These are phyloP conservation scores for Fremontodendron californicum DNA, from an alignment of 345 rosid species.

Conservation along the genomic window DNA sequence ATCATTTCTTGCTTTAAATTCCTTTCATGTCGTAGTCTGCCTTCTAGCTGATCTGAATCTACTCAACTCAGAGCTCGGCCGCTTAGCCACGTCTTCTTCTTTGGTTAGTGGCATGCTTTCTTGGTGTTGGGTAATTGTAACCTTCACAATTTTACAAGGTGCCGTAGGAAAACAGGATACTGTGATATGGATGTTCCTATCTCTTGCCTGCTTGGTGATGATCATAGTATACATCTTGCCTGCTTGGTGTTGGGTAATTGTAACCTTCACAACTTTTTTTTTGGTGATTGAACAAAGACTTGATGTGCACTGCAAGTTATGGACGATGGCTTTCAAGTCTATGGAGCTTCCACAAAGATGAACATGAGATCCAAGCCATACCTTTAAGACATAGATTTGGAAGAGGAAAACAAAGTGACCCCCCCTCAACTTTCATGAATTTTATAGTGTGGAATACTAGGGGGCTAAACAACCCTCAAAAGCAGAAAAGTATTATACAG, in stretches of 20 bases:
- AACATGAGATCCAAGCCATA: background rate
- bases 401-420: conserved; percentile 25
- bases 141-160: conserved; percentile 57
- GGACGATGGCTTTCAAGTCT: background rate
- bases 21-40: conserved; percentile 84
- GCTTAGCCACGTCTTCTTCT: conserved; percentile 81
- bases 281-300: conserved; percentile 27
- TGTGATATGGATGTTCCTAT: background rate
- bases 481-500: too few relatives aligned
- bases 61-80: conserved; percentile 76
- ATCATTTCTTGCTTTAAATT: conserved; percentile 34
- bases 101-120: conserved; percentile 79
- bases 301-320: background rate
- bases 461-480: too few relatives aligned
- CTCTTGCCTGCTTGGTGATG: background rate
- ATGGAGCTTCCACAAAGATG: background rate
- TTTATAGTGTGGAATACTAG: too few relatives aligned
- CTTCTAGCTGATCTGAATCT: conserved; percentile 85
- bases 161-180: conserved; percentile 41
- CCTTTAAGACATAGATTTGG: conserved; percentile 21
- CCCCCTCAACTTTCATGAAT: too few relatives aligned
- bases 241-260: conserved; percentile 71
- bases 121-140: conserved; percentile 58
- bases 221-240: background rate
- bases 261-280: conserved; percentile 32